Evolutionary conservation across 192 early-diverging fungal species (phyloP).

Genomic region (Linderina pennispora): DNA sequence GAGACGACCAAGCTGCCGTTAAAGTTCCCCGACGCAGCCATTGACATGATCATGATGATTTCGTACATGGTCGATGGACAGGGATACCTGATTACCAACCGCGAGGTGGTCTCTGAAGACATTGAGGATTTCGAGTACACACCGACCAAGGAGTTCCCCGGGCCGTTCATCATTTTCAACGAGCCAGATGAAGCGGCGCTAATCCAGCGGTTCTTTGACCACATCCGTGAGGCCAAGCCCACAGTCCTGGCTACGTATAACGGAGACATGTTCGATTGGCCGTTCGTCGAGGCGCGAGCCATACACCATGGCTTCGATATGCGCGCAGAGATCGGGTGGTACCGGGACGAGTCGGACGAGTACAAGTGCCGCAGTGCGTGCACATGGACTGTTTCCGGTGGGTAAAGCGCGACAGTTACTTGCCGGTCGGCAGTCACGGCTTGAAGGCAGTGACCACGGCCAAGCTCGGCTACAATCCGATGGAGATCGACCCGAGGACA

Average conservation of each 20-base stretch:
- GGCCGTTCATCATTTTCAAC: constrained; percentile 96
- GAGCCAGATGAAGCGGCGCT: constrained; percentile 78
- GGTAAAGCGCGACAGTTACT: constrained; percentile 98
- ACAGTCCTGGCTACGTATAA: constrained; percentile 95
- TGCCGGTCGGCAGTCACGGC: constrained; percentile 95
- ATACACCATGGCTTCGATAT: constrained; percentile 77
- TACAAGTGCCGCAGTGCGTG: constrained; percentile 81
- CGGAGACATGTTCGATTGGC: constrained; percentile 99
- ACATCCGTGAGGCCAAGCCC: constrained; percentile 76
- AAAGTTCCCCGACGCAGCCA: constrained; percentile 89
- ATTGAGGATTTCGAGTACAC: constrained; percentile 98
- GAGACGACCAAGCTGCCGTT: constrained; percentile 97
- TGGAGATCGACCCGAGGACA: constrained; percentile 98
- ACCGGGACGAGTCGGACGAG: constrained; percentile 71
- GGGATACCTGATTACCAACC: constrained; percentile 96
- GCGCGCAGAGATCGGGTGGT: constrained; percentile 84
- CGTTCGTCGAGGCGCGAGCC: constrained; percentile 87
- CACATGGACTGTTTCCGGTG: constrained; percentile 98
- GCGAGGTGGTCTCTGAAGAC: constrained; percentile 90
- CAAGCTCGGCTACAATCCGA: constrained; percentile 96
- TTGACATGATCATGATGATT: constrained; percentile 99
- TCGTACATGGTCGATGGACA: constrained; percentile 99
- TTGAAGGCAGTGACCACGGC: constrained; percentile 94
- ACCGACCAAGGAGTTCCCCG: constrained; percentile 90
- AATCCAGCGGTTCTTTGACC: constrained; percentile 84